Evolutionary conservation across 345 rosid genomes (phyloP).

Genomic region (Lagerstroemia speciosa): DNA sequence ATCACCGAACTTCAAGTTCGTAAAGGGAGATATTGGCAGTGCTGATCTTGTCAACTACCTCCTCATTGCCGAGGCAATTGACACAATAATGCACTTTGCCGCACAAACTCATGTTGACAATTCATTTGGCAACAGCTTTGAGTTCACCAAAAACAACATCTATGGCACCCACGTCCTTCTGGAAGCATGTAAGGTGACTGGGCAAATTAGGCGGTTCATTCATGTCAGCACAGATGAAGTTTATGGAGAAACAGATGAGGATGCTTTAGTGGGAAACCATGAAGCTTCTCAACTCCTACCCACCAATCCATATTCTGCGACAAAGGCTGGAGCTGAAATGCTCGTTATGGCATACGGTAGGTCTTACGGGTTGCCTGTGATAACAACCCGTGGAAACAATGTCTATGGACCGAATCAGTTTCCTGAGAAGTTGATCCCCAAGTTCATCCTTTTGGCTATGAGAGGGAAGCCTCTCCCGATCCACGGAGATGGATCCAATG

Average conservation of each 20-base stretch:
- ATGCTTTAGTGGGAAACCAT: conserved; percentile 82
- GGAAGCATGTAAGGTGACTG: conserved; percentile 93
- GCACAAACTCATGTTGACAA: conserved; percentile 90
- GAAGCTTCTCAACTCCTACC: conserved; percentile 96
- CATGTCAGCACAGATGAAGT: conserved; percentile 93
- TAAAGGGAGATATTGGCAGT: conserved; percentile 79
- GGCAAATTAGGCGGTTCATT: conserved; percentile 74
- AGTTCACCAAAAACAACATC: conserved; percentile 82
- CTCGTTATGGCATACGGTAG: conserved; percentile 96
- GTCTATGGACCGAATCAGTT: conserved; percentile 88
- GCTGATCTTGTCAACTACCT: conserved; percentile 87
- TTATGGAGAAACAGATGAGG: conserved; percentile 90
- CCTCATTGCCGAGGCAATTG: conserved; percentile 76
- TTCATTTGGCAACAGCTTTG: conserved; percentile 84
- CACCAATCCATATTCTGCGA: conserved; percentile 83
- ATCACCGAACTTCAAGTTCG: conserved; percentile 71
- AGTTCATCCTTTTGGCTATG: conserved; percentile 78
- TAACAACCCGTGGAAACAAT: conserved; percentile 88
- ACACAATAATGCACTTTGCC: conserved; percentile 90
- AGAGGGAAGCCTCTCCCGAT: conserved; percentile 70
- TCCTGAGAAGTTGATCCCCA: conserved; percentile 84
- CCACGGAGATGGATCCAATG: conserved; percentile 84
- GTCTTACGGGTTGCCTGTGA: conserved; percentile 81
- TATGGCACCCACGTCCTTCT: conserved; percentile 83
- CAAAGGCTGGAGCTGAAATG: conserved; percentile 90